Base-by-base conservation (phyloP, 1,284 basidiomycete genomes). In the Melanopsichium pennsylvanicum region DNA sequence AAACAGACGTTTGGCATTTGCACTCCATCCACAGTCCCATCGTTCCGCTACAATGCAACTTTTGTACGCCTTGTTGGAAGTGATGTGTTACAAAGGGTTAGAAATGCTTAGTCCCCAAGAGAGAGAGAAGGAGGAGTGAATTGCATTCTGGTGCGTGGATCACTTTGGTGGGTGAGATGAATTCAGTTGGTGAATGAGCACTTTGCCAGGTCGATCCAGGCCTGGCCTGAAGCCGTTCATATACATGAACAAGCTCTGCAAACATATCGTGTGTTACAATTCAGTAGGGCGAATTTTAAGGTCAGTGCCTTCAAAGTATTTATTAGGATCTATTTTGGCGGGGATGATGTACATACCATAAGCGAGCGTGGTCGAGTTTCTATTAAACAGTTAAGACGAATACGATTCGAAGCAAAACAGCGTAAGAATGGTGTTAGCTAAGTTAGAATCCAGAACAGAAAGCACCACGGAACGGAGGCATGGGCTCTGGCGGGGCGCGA, bases 111-210 rank as follows among this genome's bases (percentile, higher is more conserved):
- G 5, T 13, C 22, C 13, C 33, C 33, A 16, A 35, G 18, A 35
- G 15, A n/a, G 12, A 5, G 11, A 35, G 9, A 5, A 2, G 15
- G 15, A 15, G 7, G n/a, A n/a, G n/a, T n/a, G n/a, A n/a, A n/a
- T n/a, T n/a, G n/a, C n/a, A n/a, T n/a, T n/a, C n/a, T n/a, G n/a
- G n/a, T n/a, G n/a, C n/a, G 27, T 13, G 37, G 25, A 33, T 23
- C 34, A 63, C 35, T 64, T 64, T 10, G 61, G 61, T 32, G 61
- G 61, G 29, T 52, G 54, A 5, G 48, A 52, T 8, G 61, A 47
- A 19, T 64, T 34, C 29, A 61, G 47, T 27, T 59, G 59, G 21
- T 70, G 64, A 37, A 68, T 58, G 11, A 70, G 51, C n/a, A 70
- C 51, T 29, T 50, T 44, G 5, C 66, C 66, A 5, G 66, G 66